Base-by-base conservation (phyloP, 2,329 filamentous ascomycete species). In the Endoconidiophora laricicola region DNA sequence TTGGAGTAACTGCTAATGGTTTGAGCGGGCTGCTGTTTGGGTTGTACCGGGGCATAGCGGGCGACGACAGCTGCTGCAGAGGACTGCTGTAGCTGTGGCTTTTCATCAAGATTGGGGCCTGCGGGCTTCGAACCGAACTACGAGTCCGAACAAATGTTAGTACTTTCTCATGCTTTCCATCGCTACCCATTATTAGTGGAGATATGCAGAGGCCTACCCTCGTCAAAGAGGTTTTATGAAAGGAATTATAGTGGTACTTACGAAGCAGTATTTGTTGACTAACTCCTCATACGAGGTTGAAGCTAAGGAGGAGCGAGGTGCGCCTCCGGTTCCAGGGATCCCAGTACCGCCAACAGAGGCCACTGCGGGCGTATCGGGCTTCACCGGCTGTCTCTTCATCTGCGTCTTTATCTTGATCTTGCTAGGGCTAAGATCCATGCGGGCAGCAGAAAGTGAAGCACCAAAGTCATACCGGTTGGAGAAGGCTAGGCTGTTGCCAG, bases 201-300 rank as follows among this genome's bases (percentile, higher is more conserved):
- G 7, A 3, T 7, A 33, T 33, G 12, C 29, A 33, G 29, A 33
- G 7, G 12, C 29, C 29, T 33, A 7, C 12, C 12, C 9, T 33
- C 6, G n/a, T 36, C 5, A 12, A 2, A 44, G 29, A 18, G 24
- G 24, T 42, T 33, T 10, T 37, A n/a, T n/a, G 16, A n/a, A 29
- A 36, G 9, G 18, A 37, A 36, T 20, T 22, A 40, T 40, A 16
- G 38, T 24, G 47, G 26, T 52, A 94, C 90, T 79, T 90, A 95
- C 90, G 78, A 96, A 98, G 75, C 91, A 98, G 74, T 94, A 98
- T 72, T 94, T 95, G 72, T 94, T 88, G 65, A 98, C 83, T 57
- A 98, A 76, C 68, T 98, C 91, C 67, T 93, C 86, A 65, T 98
- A 96, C 54, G 90, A 88, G 54, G 86, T 80, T 56, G 87, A 93